Percentiles rank a stretch among this genome's conserved stretches.
These are phyloP conservation scores for Azolla pinnata DNA, from an alignment of 75 land plant species.

Conservation along the genomic window DNA sequence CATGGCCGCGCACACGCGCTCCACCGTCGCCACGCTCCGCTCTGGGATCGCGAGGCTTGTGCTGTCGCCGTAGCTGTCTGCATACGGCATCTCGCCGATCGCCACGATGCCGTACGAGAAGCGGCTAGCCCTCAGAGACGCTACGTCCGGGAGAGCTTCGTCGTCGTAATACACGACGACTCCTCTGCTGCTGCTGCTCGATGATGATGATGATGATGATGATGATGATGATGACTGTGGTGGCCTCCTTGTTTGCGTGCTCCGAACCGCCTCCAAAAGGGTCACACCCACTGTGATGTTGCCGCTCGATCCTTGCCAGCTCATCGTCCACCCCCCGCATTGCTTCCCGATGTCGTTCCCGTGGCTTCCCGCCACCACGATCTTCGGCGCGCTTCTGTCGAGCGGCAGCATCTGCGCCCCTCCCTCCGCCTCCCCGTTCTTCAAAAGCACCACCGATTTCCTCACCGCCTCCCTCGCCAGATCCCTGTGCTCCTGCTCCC, in stretches of 20 bases:
- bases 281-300: slow-evolving; percentile 12
- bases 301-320: slow-evolving; percentile 12
- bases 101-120: slow-evolving; percentile 32
- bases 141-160: no score
- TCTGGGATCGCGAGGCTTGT: slow-evolving; percentile 59
- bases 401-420: slow-evolving; percentile 15
- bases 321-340: slow-evolving; percentile 30
- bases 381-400: slow-evolving; percentile 17
- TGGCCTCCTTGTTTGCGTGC: background rate
- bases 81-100: slow-evolving; percentile 43
- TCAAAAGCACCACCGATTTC: slow-evolving; percentile 29
- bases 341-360: slow-evolving; percentile 24
- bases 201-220: no score
- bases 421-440: slow-evolving; percentile 18
- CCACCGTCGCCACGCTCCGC: slow-evolving; percentile 37
- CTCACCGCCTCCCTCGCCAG: slow-evolving; percentile 37
- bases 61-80: slow-evolving; percentile 43
- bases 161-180: no score
- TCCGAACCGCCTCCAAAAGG: background rate
- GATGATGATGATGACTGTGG: no score
- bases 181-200: no score
- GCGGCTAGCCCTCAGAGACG: background rate
- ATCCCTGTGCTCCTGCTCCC: slow-evolving; percentile 25
- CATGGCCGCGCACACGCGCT: slow-evolving; percentile 42
- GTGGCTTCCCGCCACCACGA: slow-evolving; percentile 27